These are phyloP conservation scores for Ascochyta viciae-villosae DNA, from an alignment of 2,329 filamentous ascomycete species.

Conservation along the genomic window DNA sequence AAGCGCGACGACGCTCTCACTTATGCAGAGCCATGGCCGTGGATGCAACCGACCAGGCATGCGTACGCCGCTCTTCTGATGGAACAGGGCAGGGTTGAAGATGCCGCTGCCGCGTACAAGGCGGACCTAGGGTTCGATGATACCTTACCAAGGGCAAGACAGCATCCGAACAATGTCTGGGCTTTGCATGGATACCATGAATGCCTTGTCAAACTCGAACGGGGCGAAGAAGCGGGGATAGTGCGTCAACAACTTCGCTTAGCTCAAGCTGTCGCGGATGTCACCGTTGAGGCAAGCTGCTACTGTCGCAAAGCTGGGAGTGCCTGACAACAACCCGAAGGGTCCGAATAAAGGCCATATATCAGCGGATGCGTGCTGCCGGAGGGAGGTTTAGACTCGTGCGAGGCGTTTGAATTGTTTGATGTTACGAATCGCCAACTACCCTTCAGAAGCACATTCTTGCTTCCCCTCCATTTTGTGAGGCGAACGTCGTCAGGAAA, in stretches of 20 bases:
- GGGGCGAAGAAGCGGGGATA: slow-evolving; percentile 56
- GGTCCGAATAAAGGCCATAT: not conserved
- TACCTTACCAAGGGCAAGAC: slow-evolving; percentile 68
- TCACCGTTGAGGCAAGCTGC: slow-evolving; percentile 65
- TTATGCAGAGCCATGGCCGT: slow-evolving; percentile 79
- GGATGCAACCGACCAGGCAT: slow-evolving; percentile 78
- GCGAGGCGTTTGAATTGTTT: not conserved
- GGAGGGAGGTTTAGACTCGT: not conserved
- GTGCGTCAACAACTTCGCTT: slow-evolving; percentile 59
- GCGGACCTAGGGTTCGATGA: slow-evolving; percentile 53
- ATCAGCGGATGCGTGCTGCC: not conserved
- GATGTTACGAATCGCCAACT: not conserved
- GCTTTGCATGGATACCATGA: slow-evolving; percentile 76
- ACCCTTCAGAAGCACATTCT: not conserved
- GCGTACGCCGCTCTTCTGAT: slow-evolving; percentile 73
- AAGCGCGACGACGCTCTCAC: slow-evolving; percentile 67
- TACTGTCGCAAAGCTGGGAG: slow-evolving; percentile 54
- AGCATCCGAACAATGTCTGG: slow-evolving; percentile 79
- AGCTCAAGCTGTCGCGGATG: slow-evolving; percentile 65
- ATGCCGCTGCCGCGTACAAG: slow-evolving; percentile 48
- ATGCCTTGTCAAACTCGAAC: slow-evolving; percentile 65
- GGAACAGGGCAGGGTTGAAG: slow-evolving; percentile 64
- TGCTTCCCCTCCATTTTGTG: not conserved
- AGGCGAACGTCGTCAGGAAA: not conserved
- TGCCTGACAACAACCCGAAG: not conserved